These are phyloP conservation scores for Haplosporangium sp. DNA, from an alignment of 371 early-diverging fungal genomes.

Conservation along the genomic window DNA sequence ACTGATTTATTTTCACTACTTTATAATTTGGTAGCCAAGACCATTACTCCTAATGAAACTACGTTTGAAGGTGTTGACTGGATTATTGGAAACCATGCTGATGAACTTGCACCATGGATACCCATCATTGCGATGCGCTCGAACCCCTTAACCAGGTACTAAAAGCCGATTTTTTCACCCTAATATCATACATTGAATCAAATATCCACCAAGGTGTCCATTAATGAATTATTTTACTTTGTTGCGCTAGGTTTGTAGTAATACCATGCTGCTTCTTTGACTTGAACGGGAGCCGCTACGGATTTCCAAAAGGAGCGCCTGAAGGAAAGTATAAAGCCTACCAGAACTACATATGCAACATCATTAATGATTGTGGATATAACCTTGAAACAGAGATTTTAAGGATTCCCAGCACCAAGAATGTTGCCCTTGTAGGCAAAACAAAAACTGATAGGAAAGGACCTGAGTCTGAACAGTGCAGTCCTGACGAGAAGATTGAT, in stretches of 20 bases:
- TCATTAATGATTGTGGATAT: constrained; percentile 74
- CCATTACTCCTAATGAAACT: constrained; percentile 69
- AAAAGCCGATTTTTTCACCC: neutral
- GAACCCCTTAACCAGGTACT: constrained; percentile 65
- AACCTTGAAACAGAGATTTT: constrained; percentile 75
- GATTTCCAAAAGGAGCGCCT: constrained; percentile 58
- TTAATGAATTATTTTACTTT: neutral
- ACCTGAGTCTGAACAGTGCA: neutral
- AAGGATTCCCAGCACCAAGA: constrained; percentile 92
- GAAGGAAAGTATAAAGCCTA: constrained; percentile 82
- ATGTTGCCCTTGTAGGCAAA: constrained; percentile 80
- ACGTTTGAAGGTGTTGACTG: constrained; percentile 72
- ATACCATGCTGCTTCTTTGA: constrained; percentile 89
- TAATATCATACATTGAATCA: neutral
- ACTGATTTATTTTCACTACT: neutral
- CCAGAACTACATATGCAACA: constrained; percentile 69
- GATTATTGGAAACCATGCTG: constrained; percentile 94
- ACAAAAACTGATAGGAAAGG: neutral
- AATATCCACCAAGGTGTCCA: neutral
- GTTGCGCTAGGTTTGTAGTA: constrained; percentile 68
- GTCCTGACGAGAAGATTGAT: constrained; percentile 36
- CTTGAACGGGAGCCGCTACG: constrained; percentile 72
- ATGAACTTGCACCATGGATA: constrained; percentile 92
- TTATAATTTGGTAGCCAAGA: constrained; percentile 59
- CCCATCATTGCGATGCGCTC: constrained; percentile 82